These are phyloP conservation scores for Emericellopsis atlantica DNA, from an alignment of 2,329 filamentous ascomycete genomes.

Conservation along the genomic window DNA sequence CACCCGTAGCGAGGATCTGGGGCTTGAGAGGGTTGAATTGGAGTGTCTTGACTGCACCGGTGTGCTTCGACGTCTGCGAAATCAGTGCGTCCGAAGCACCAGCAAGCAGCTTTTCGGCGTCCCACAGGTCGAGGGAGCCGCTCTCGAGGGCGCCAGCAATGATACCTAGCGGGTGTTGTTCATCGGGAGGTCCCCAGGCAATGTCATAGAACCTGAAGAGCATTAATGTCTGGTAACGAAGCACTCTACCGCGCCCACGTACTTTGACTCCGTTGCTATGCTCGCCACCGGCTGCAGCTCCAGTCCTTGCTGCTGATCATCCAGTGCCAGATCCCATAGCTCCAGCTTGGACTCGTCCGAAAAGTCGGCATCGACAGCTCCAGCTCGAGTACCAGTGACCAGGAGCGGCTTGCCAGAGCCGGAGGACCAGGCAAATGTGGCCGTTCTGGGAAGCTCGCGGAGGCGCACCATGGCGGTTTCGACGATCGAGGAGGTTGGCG, in stretches of 20 bases:
- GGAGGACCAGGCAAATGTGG: slow-evolving; percentile 94
- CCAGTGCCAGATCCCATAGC: slow-evolving; percentile 85
- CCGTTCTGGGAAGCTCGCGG: slow-evolving; percentile 91
- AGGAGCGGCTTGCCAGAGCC: slow-evolving; percentile 67
- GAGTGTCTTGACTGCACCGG: slow-evolving; percentile 80
- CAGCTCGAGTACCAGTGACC: slow-evolving; percentile 87
- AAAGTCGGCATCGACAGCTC: slow-evolving; percentile 93
- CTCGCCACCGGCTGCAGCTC: slow-evolving; percentile 80
- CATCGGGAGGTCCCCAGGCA: slow-evolving; percentile 77
- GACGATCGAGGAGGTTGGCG: slow-evolving; percentile 6
- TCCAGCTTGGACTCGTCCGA: slow-evolving; percentile 95
- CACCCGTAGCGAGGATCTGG: slow-evolving; percentile 83
- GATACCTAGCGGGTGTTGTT: slow-evolving; percentile 70
- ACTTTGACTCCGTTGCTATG: slow-evolving; percentile 85
- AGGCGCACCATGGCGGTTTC: slow-evolving; percentile 72
- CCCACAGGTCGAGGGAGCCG: slow-evolving; percentile 86
- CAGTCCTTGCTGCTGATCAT: slow-evolving; percentile 59
- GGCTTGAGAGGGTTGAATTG: slow-evolving; percentile 93
- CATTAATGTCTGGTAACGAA: slow-evolving; percentile 1
- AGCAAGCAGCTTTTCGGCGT: slow-evolving; percentile 57
- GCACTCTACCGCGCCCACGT: slow-evolving; percentile 5
- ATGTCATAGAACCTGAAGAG: slow-evolving; percentile 80
- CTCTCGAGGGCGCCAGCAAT: slow-evolving; percentile 94
- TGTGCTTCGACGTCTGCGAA: slow-evolving; percentile 80
- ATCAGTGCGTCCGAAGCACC: slow-evolving; percentile 60